Base-by-base conservation (phyloP, 495 filamentous ascomycete genomes). In the Recurvomyces mirabilis region DNA sequence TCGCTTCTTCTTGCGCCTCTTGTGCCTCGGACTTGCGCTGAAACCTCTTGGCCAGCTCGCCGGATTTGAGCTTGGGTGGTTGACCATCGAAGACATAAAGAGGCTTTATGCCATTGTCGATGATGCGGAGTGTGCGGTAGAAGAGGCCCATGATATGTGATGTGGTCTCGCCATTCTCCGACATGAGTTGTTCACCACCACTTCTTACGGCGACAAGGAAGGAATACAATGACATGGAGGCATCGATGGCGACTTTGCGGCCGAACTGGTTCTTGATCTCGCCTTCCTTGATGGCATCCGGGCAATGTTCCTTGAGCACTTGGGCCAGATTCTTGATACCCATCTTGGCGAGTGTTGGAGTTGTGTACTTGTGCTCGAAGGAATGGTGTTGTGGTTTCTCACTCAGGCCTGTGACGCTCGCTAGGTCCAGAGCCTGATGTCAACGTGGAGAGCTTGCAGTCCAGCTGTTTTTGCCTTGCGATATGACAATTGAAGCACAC, bases 81-180 rank as follows among this genome's bases (percentile, higher is more conserved):
- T 87, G 84, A 30, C 91, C 91, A 58, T 98, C 91, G 61, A 98
- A 98, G 34, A 98, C 91, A 65, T 91, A 98, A 55, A 98, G 73
- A 0, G 91, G 91, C 58, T 96, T 98, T 66, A 98, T 95, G 41
- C 91, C 91, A 55, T 95, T 95, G 65, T 98, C 91, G 60, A 96
- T 84, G 62, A 98, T 95, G 55, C 91, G 85, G 1, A 98, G 73
- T 1, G 91, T 98, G 49, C 91, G 91, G 70, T 98, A 98, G 67
- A 98, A 98, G 81, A 98, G 87, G 52, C 91, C 91, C 89, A 96
- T 94, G 15, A 98, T 68, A 62, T 98, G 91, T 6, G 91, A 96
- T 0, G 91, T 98, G 1, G 91, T 98, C 52, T 95, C 87, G 52
- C 91, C 91, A 30, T 74, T 78, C 51, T 98, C 91, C 57, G 77